A percentile compares a stretch with the other conserved stretches of the same genome.
Conservation (phyloP, 257 asterid genomes). For the Jacaranda copaia region DNA sequence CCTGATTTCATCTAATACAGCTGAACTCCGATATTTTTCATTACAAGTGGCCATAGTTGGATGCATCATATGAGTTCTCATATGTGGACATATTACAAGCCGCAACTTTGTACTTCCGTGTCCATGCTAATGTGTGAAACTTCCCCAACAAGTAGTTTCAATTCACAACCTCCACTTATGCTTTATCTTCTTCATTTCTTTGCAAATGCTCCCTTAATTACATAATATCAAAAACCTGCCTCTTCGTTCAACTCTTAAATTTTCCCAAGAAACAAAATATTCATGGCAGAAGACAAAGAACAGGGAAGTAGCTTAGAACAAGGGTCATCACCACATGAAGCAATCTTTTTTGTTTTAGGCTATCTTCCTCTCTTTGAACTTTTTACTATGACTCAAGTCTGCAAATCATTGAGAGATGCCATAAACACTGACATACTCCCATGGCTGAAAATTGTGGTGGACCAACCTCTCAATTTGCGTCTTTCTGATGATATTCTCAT, state of each 20-base stretch:
- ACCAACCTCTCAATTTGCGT: constrained; percentile 58
- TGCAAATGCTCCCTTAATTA: background rate
- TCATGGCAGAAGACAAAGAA: constrained; percentile 35
- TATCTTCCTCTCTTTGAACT: constrained; percentile 77
- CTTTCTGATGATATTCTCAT: constrained; percentile 55
- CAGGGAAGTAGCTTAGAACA: constrained; percentile 16
- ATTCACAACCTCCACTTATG: background rate
- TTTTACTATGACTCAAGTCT: constrained; percentile 56
- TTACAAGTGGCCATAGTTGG: background rate
- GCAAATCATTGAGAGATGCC: constrained; percentile 72
- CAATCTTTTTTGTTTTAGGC: constrained; percentile 66
- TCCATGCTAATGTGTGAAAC: constrained; percentile 2
- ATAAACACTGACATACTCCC: constrained; percentile 62
- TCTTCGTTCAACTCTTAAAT: background rate
- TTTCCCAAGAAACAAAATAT: background rate
- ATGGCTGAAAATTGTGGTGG: constrained; percentile 66
- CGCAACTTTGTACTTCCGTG: background rate
- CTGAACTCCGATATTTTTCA: background rate
- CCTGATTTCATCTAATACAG: background rate
- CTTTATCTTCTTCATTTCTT: background rate
- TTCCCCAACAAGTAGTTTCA: background rate
- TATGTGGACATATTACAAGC: constrained; percentile 20
- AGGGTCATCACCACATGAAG: constrained; percentile 58
- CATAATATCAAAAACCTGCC: background rate
- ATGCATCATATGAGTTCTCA: background rate